phyloP scores from a whole-genome alignment of 164 flowering plant species.

The Sextonia rubra region DNA sequence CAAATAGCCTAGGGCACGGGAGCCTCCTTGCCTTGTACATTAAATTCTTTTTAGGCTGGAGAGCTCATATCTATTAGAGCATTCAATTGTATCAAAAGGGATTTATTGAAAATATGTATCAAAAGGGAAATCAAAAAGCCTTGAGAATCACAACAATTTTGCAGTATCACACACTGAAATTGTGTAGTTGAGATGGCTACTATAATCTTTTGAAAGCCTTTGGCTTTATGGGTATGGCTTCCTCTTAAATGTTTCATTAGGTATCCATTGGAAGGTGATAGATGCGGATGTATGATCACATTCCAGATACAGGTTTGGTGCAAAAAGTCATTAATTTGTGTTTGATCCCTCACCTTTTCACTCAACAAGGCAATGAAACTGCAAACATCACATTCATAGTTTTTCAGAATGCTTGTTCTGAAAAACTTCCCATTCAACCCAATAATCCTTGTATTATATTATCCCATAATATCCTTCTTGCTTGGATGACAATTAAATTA shows the following conservation, averaged over 20 bases:
- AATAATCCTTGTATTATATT: neutral
- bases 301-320: neutral
- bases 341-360: neutral
- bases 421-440: neutral
- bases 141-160: neutral
- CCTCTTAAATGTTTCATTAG: neutral
- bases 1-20: neutral
- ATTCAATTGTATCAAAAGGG: neutral
- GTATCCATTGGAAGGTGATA: neutral
- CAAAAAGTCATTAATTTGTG: neutral
- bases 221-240: neutral
- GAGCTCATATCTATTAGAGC: neutral
- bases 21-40: neutral
- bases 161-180: neutral
- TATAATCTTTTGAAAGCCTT: neutral
- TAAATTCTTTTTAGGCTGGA: slow-evolving; percentile 1
- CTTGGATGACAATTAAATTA: neutral
- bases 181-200: neutral
- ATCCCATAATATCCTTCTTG: neutral
- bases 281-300: neutral
- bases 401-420: neutral
- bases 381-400: neutral
- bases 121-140: too few species aligned
- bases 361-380: neutral
- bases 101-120: neutral